phyloP scores from a whole-genome alignment of 306 rosid genomes.

The Castanea mollissima region DNA sequence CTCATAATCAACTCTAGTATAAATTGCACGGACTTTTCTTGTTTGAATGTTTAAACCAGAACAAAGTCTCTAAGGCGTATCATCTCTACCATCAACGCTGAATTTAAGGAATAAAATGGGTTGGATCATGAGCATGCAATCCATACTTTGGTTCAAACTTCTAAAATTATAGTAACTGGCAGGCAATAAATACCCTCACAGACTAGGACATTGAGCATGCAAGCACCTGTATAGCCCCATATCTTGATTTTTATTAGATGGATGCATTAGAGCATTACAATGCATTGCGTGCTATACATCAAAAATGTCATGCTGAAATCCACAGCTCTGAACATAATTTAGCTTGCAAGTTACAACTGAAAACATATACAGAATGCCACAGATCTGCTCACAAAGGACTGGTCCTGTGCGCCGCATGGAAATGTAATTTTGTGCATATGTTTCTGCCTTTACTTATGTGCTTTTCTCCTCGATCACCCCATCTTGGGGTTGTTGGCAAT shows the following conservation, averaged over 20 bases:
- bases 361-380: constrained; percentile 3
- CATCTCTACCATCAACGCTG: not conserved
- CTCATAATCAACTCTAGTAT: not conserved
- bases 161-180: too few species aligned
- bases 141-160: too few species aligned
- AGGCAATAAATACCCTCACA: too few species aligned
- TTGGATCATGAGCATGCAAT: not conserved
- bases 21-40: not conserved
- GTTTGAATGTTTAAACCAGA: constrained; percentile 1
- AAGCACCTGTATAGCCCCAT: not conserved
- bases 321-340: not conserved
- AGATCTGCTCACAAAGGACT: not conserved
- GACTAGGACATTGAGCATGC: not conserved
- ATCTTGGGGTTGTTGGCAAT: not conserved
- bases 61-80: not conserved
- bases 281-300: constrained; percentile 1
- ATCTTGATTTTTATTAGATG: not conserved
- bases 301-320: not conserved
- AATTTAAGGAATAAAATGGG: not conserved
- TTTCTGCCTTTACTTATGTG: not conserved
- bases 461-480: not conserved
- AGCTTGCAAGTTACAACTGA: not conserved
- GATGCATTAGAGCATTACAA: not conserved
- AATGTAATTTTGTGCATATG: not conserved
- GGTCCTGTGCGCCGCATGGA: not conserved